A percentile compares a stretch with the other conserved stretches of the same genome.
phyloP scores from a whole-genome alignment of 2,329 filamentous ascomycete genomes.

The Davidsoniella eucalypti region DNA sequence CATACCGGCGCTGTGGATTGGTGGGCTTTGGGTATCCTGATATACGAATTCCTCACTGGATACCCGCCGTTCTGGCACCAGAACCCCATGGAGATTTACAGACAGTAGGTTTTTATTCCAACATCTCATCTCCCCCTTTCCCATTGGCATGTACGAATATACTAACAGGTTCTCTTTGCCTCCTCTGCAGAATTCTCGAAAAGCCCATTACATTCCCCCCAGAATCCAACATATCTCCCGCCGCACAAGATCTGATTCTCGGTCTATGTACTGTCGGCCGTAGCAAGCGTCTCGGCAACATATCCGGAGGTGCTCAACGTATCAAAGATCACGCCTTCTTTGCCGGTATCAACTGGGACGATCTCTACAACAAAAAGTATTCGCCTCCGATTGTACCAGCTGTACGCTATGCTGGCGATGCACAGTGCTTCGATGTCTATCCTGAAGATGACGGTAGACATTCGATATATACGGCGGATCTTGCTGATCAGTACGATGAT shows the following conservation, averaged over 20 bases:
- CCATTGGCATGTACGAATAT: neutral
- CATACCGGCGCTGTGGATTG: slow-evolving; percentile 65
- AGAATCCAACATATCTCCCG: slow-evolving; percentile 45
- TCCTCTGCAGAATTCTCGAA: slow-evolving; percentile 49
- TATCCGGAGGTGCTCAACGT: slow-evolving; percentile 52
- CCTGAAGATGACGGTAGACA: slow-evolving; percentile 54
- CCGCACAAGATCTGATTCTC: slow-evolving; percentile 59
- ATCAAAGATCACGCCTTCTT: slow-evolving; percentile 71
- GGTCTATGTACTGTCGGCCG: slow-evolving; percentile 66
- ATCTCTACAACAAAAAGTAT: slow-evolving; percentile 45
- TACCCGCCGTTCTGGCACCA: slow-evolving; percentile 80
- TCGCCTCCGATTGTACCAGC: slow-evolving; percentile 62
- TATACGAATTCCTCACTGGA: slow-evolving; percentile 72
- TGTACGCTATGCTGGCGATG: slow-evolving; percentile 54
- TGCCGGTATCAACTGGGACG: slow-evolving; percentile 55
- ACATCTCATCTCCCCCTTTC: too few species aligned
- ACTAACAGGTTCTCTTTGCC: slow-evolving; percentile 7
- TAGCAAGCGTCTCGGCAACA: slow-evolving; percentile 61
- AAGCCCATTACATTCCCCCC: slow-evolving; percentile 60
- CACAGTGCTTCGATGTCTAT: slow-evolving; percentile 69
- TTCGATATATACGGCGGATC: slow-evolving; percentile 51
- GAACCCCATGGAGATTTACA: slow-evolving; percentile 76
- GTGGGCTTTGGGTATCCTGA: slow-evolving; percentile 73
- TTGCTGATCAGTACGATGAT: slow-evolving; percentile 51
- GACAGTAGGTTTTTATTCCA: slow-evolving; percentile 40